phyloP scores from a whole-genome alignment of 306 rosid genomes.

The Morella rubra region DNA sequence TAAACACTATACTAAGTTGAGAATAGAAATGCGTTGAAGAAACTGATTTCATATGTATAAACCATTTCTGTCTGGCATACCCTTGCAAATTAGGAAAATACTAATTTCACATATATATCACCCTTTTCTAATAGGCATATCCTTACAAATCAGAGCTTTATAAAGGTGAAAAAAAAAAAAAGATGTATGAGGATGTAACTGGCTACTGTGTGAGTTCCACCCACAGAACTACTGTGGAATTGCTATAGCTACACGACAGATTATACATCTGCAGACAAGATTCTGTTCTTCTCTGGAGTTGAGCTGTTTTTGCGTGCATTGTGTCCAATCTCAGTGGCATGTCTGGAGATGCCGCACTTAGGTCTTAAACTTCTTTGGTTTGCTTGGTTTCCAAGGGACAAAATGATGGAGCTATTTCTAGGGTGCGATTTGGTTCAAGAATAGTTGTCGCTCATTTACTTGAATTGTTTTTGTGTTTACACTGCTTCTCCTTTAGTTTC shows the following conservation, averaged over 20 bases:
- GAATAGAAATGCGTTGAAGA: neutral
- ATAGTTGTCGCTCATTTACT: neutral
- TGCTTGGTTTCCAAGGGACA: neutral
- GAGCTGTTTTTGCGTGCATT: too few species aligned
- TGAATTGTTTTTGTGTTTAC: neutral
- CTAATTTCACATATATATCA: too few species aligned
- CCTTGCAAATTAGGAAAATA: too few species aligned
- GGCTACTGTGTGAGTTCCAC: slow-evolving; percentile 1
- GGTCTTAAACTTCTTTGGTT: neutral
- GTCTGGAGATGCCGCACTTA: too few species aligned
- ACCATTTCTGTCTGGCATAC: too few species aligned
- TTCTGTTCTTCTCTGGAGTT: too few species aligned
- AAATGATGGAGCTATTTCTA: neutral
- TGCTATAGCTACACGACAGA: neutral
- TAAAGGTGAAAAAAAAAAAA: neutral
- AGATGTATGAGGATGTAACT: neutral
- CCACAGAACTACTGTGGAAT: neutral
- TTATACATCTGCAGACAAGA: neutral
- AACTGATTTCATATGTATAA: neutral
- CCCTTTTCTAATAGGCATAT: neutral
- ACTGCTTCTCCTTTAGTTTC: neutral
- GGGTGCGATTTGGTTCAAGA: neutral
- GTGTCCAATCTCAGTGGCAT: too few species aligned
- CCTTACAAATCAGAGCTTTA: neutral
- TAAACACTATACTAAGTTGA: neutral